A percentile compares a stretch with the other conserved stretches of the same genome.
Conservation (phyloP, 371 early-diverging fungal species). For the Mortierella sp. region DNA sequence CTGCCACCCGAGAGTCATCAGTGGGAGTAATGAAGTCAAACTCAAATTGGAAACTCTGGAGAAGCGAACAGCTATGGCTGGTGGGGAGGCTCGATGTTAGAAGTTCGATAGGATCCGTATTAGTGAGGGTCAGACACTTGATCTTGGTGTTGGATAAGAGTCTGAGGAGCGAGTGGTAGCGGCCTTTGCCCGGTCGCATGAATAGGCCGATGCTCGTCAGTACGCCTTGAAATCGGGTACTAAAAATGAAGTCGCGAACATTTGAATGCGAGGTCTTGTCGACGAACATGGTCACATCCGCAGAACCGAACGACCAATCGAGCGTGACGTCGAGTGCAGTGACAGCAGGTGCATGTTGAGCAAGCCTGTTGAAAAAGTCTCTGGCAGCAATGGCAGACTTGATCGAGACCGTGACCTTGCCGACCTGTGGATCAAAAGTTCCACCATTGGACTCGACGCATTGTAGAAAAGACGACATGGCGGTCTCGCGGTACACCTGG, state of each 20-base stretch:
- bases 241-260: neutral
- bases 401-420: neutral
- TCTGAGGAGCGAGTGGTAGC: neutral
- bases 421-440: neutral
- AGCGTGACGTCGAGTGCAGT: neutral
- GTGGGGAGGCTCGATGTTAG: neutral
- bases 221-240: no score
- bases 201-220: accelerated
- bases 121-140: neutral
- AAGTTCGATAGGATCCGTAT: neutral
- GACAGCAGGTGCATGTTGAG: neutral
- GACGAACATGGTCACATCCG: neutral
- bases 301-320: neutral
- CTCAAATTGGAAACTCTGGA: neutral
- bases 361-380: neutral
- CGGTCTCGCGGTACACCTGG: neutral
- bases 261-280: neutral
- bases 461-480: neutral
- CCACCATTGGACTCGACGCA: constrained; percentile 14
- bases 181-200: neutral
- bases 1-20: neutral
- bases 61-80: neutral
- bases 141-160: neutral
- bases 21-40: neutral
- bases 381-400: neutral